A percentile compares a stretch with the other conserved stretches of the same genome.
Conservation (phyloP, 169 alveolate species). For the Miamiensis avidus region DNA sequence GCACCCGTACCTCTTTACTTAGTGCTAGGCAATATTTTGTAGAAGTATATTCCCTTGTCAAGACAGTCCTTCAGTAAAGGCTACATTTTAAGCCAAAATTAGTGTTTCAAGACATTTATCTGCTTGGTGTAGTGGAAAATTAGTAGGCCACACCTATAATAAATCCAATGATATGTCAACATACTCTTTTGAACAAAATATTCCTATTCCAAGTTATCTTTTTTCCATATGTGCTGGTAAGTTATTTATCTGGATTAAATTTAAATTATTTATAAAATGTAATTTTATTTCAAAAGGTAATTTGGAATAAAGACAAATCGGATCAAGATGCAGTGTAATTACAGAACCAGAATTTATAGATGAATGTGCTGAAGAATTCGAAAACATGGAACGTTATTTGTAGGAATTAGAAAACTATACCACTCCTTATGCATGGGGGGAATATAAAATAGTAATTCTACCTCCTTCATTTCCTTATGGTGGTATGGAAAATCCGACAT, state of each 20-base stretch:
- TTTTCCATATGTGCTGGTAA: slow-evolving; percentile 83
- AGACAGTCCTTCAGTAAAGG: slow-evolving; percentile 81
- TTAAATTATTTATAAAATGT: too few relatives aligned
- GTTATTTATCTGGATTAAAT: too few relatives aligned
- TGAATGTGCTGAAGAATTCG: slow-evolving; percentile 64
- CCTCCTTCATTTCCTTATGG: slow-evolving; percentile 92
- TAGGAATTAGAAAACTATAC: slow-evolving; percentile 61
- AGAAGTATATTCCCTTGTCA: slow-evolving; percentile 81
- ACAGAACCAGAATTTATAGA: slow-evolving; percentile 77
- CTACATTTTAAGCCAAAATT: slow-evolving; percentile 60
- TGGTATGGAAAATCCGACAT: slow-evolving; percentile 93
- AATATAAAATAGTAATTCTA: slow-evolving; percentile 74
- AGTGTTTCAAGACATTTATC: slow-evolving; percentile 50
- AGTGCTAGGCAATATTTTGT: slow-evolving; percentile 77
- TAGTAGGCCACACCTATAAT: neutral
- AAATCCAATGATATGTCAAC: slow-evolving; percentile 24
- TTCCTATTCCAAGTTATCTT: slow-evolving; percentile 81
- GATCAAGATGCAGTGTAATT: slow-evolving; percentile 68
- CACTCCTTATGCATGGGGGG: slow-evolving; percentile 80
- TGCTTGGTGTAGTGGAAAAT: slow-evolving; percentile 62
- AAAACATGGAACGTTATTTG: slow-evolving; percentile 61
- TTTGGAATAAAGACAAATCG: slow-evolving; percentile 54
- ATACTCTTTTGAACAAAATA: slow-evolving; percentile 49
- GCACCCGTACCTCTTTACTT: slow-evolving; percentile 78
- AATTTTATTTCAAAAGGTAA: slow-evolving; percentile 12